Conservation (phyloP, 202 grass and related monocot genomes). For the Saccharum hybrid region DNA sequence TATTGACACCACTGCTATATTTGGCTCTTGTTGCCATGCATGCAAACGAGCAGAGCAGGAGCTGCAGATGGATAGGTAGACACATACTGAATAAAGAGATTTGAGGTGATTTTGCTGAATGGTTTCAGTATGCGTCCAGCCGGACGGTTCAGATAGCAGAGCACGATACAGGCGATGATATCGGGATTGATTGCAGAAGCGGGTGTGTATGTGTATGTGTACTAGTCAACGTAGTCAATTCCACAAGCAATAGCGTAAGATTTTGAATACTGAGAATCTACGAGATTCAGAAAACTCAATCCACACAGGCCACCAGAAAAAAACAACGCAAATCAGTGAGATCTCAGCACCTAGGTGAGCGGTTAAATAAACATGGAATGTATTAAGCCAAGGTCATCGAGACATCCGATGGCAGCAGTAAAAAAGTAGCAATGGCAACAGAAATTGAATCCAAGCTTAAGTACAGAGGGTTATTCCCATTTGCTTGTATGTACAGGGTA, state of each 20-base stretch:
- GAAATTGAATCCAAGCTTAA: constrained; percentile 4
- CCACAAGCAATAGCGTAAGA: background rate
- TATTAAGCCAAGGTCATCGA: background rate
- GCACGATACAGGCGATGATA: background rate
- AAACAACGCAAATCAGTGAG: background rate
- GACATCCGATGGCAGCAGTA: background rate
- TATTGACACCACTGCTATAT: too few species aligned
- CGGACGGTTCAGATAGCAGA: background rate
- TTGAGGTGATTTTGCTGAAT: background rate
- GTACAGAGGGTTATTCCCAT: background rate
- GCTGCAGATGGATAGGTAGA: background rate
- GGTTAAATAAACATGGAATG: background rate
- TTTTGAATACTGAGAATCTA: too few species aligned
- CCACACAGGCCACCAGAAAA: background rate
- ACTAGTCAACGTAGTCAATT: background rate
- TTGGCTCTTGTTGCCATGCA: background rate
- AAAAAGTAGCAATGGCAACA: background rate
- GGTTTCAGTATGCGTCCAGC: background rate
- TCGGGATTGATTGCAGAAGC: background rate
- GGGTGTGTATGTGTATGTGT: background rate
- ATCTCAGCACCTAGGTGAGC: background rate
- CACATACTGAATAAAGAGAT: background rate
- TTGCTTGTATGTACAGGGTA: constrained; percentile 24
- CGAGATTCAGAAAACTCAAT: background rate
- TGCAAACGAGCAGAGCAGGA: background rate